Base-by-base conservation (phyloP, 805 yeast genomes). In the Hanseniaspora lachancei region DNA sequence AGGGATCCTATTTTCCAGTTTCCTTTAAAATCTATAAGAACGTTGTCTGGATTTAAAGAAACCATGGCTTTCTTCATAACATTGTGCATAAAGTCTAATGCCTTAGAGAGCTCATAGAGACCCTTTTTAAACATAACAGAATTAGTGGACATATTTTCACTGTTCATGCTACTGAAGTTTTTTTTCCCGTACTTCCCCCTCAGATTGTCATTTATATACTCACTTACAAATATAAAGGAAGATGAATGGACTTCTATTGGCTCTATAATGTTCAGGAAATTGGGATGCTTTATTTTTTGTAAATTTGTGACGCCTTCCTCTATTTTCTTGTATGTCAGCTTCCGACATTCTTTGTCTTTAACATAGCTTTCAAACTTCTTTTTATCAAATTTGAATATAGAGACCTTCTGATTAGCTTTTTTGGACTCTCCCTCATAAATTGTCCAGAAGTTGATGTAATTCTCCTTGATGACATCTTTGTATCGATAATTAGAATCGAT, bases 1-100 rank as follows among this genome's bases (percentile, higher is more conserved):
- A 93, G 75, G 0, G 97, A 97, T 7, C 85, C 77, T 2, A 93
- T 66, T 66, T 91, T 93, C 97, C 98, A 93, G 69, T 93, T 97
- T 5, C 95, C 89, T 60, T 81, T 84, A 41, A 80, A 84, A 61
- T 85, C 89, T 20, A 91, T 77, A 57, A 84, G 77, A 1, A 93
- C 74, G 0, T 95, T 78, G 9, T 77, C 71, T 0, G 98, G 98
- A 60, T 81, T 81, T 36, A 93, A 61, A 60, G 88, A 86, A 60
- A 86, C 66, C 69, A 91, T 96, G 7, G 86, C 83, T 29, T 80
- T 77, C 29, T 81, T 76, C 21, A 95, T 85, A 58, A 79, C 78
- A 55, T 79, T 78, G 65, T 93, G 97, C 46, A 93, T 75, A 63
- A 93, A 93, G 60, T 84, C 83, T 47, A 93, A 68, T 0, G 88